Base-by-base conservation (phyloP, 1,139 yeast species). In the Saccharomyces hybrid region DNA sequence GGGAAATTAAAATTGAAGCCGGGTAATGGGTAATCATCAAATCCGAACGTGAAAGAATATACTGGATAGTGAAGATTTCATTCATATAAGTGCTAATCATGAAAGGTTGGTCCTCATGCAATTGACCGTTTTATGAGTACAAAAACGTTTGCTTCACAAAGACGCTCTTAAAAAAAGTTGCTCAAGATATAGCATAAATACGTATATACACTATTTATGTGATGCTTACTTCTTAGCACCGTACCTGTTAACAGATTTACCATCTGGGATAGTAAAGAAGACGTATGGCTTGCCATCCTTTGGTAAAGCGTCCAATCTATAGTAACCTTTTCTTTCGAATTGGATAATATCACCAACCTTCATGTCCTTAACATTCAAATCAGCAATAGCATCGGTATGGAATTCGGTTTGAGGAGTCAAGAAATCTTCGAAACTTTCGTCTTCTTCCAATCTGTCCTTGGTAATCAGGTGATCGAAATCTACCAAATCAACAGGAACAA, bases 241-340 rank as follows among this genome's bases (percentile, higher is more conserved):
- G 70, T 88, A 88, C 71, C 79, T 86, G 69, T 88, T 84, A 51
- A 86, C 93, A 55, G 88, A 76, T 77, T 91, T 93, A 70, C 99
- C 98, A 72, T 93, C 99, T 58, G 98, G 99, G 64, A 93, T 90
- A 61, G 97, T 87, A 75, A 88, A 93, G 78, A 93, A 86, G 52
- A 87, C 85, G 59, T 83, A 87, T 57, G 83, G 82, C 62, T 83
- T 76, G 52, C 82, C 86, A 54, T 78, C 79, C 49, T 76, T 70
- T 63, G 78, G 79, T 51, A 65, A 54, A 63, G 82, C 71, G 71
- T 93, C 98, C 58, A 91, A 79, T 71, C 95, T 83, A 81, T 76
- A 93, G 79, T 89, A 93, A 63, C 98, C 98, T 79, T 93, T 93
- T 80, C 99, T 87, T 77, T 93, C 98, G 63, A 93, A 89, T 76